Conservation (phyloP, 2,329 filamentous ascomycete genomes). For the Fusarium tuaranense region DNA sequence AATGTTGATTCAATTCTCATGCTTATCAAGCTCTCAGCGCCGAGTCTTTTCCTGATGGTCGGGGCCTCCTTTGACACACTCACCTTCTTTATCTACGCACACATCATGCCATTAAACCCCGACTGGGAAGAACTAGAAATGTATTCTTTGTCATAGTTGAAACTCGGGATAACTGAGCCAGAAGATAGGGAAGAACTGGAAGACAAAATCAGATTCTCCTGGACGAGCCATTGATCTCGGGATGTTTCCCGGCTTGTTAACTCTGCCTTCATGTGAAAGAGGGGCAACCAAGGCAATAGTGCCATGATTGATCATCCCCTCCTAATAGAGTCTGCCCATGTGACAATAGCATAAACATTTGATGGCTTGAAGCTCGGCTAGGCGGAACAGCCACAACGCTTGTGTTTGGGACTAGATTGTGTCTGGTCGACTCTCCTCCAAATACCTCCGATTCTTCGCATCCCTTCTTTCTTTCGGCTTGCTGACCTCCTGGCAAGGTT, state of each 20-base stretch:
- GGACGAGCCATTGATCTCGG: not conserved
- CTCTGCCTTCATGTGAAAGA: not conserved
- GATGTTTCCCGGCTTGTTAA: not conserved
- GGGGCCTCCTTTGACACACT: not conserved
- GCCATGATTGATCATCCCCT: not conserved
- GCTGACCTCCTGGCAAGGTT: not conserved
- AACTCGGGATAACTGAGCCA: no score
- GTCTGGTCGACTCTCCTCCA: not conserved
- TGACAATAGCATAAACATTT: not conserved
- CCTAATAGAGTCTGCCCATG: not conserved
- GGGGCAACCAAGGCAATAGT: not conserved
- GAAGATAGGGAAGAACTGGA: no score
- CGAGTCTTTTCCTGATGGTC: not conserved
- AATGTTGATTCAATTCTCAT: not conserved
- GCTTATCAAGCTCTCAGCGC: not conserved
- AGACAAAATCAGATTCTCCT: not conserved
- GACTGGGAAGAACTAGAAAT: not conserved
- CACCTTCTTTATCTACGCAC: not conserved
- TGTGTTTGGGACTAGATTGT: not conserved
- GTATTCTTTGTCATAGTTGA: no score
- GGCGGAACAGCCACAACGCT: not conserved
- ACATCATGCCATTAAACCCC: not conserved
- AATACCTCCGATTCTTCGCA: not conserved
- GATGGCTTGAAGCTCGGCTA: not conserved
- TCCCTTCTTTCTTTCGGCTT: no score